Evolutionary conservation across 805 yeast species (phyloP), one percentile per base, ranked within the genome.

Genomic region (Metschnikowia lochheadii): DNA sequence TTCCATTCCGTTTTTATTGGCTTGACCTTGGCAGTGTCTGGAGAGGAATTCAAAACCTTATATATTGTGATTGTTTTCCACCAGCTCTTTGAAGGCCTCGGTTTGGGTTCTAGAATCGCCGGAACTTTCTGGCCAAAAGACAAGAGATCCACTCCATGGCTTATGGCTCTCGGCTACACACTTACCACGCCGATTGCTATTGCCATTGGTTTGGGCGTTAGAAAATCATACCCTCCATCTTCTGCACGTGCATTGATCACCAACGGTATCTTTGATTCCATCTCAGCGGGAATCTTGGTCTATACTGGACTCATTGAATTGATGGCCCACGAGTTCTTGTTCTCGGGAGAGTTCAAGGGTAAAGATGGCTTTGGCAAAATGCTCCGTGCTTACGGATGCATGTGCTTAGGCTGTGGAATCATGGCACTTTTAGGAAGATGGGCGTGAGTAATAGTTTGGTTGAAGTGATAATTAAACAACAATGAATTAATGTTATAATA

Each of bases 1-100:
- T 86, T 88, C 74, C 96, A 89, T 67, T 89, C 96, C 3, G 80
- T 89, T 2, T 87, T 89, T 60, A 78, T 89, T 50, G 96, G 96
- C 23, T 72, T 89, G 46, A 77, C 94, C 0, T 72, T 88, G 42
- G 87, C 94, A 1, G 86, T 86, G 15, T 74, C 94, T 4, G 94
- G 91, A 44, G 85, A 81, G 2, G 92, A 85, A 63, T 88, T 87
- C 63, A 78, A 73, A 51, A 78, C 87, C 5, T 70, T 88, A 45
- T 87, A 85, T 65, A 77, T 85, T 54, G 96, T 85, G n/a, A 54
- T 73, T 40, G 79, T 83, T 4, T 82, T 81, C 75, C 90, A 89
- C 64, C 96, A 88, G 67, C 75, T 83, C 73, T 88, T 88, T 62
- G 96, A 88, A 69, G 96, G 96, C 45, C 74, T 89, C 44, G 96